Evolutionary conservation across 2,329 filamentous ascomycete genomes (phyloP), one percentile per base, ranked within the genome.

Genomic region (Myriangium duriaei): DNA sequence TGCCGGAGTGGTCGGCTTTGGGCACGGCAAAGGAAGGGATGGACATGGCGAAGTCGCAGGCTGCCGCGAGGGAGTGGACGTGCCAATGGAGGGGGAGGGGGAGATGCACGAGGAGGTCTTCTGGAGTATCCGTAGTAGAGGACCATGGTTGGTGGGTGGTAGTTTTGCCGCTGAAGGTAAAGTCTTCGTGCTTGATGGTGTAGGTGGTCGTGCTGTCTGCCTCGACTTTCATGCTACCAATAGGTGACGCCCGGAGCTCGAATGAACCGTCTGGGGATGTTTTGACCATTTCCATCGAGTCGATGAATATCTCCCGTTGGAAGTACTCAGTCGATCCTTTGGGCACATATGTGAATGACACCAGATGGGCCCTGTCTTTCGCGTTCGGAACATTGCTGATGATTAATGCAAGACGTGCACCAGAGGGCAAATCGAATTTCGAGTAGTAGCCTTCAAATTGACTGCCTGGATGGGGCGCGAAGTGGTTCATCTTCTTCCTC

Each of bases 11-110:
- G 43, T 51, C 52, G 38, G 35, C 53, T 4, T n/a, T n/a, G 40
- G 34, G 19, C n/a, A 37, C 45, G 41, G 45, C 49, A 39, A 48
- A 42, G 31, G 42, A 39, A 0, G 59, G 53, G 4, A 68, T 60
- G 4, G 47, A 44, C 28, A 70, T 52, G 3, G 44, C 45, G 49
- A 63, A 65, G 3, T 51, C 49, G 36, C 58, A 59, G 1, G 54
- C 47, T 1, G 65, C 67, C 28, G 49, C 55, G 5, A 66, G 54
- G 1, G 62, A 64, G 19, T 68, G 63, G 4, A 69, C 67, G 43
- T 69, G 64, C 67, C 66, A 70, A 43, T 69, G 67, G 2, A 70
- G 48, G 1, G 67, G 67, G 0, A 70, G 49, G 1, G 65, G 65
- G 0, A 69, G 52, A 13, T 60, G 42, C 4, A 62, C 58, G n/a